These are phyloP conservation scores for Colletotrichum tropicale DNA, from an alignment of 2,329 filamentous ascomycete species.

Conservation along the genomic window DNA sequence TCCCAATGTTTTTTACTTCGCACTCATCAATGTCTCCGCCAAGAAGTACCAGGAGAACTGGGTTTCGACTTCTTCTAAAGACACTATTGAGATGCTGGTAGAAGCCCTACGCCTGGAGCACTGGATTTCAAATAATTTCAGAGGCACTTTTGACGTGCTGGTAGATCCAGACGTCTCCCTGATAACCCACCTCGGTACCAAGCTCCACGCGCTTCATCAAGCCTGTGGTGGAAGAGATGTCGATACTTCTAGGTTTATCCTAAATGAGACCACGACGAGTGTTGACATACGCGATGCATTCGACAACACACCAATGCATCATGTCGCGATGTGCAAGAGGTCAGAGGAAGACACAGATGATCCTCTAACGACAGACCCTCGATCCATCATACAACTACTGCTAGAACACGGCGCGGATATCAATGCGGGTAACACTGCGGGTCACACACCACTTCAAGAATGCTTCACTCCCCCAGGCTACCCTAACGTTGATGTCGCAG, in stretches of 20 bases:
- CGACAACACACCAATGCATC: neutral
- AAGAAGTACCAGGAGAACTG: neutral
- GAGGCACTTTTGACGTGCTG: neutral
- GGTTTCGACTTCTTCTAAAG: neutral
- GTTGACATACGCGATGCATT: neutral
- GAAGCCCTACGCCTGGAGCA: neutral
- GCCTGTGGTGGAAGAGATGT: neutral
- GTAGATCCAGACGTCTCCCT: accelerated
- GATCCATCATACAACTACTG: neutral
- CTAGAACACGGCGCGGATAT: neutral
- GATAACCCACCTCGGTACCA: neutral
- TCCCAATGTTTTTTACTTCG: neutral
- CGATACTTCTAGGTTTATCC: neutral
- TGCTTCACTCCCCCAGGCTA: neutral
- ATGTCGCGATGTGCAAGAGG: neutral
- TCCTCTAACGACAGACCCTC: neutral
- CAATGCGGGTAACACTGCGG: neutral
- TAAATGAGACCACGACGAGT: neutral
- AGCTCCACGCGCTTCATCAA: neutral
- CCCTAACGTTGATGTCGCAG: neutral
- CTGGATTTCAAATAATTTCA: neutral
- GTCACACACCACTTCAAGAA: neutral
- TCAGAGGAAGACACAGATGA: neutral
- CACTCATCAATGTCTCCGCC: neutral
- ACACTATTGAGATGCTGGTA: neutral